Evolutionary conservation across 148 eudicot species (phyloP).

Genomic region (Gaultheria prostrata): DNA sequence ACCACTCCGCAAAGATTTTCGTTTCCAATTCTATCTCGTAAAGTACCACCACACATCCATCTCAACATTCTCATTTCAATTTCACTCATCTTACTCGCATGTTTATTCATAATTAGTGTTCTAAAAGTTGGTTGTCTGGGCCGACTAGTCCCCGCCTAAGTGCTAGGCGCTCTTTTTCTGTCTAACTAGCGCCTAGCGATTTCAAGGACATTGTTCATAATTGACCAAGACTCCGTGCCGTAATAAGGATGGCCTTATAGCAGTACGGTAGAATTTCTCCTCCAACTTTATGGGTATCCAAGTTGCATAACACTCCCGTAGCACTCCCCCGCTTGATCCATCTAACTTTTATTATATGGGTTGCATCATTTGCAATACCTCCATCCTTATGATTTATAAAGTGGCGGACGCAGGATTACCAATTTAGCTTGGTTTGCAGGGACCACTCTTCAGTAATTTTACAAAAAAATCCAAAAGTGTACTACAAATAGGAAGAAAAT

Average conservation of each 20-base stretch:
- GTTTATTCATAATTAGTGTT: not conserved
- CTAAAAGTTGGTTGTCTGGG: too few relatives aligned
- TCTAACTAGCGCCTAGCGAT: too few relatives aligned
- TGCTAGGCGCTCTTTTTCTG: too few relatives aligned
- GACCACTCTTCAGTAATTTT: too few relatives aligned
- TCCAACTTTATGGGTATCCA: not conserved
- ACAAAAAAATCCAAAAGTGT: too few relatives aligned
- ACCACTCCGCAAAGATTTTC: not conserved
- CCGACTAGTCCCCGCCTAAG: too few relatives aligned
- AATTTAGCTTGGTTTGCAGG: too few relatives aligned
- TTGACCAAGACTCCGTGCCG: not conserved
- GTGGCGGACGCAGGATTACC: too few relatives aligned
- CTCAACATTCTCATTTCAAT: not conserved
- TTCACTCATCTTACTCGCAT: not conserved
- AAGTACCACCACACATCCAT: not conserved
- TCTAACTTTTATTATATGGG: not conserved
- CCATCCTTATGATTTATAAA: too few relatives aligned
- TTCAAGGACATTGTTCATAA: too few relatives aligned
- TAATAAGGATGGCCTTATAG: not conserved
- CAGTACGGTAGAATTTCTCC: not conserved
- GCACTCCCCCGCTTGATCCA: not conserved
- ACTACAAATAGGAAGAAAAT: too few relatives aligned
- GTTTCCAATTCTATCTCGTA: not conserved
- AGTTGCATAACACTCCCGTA: not conserved
- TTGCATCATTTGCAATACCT: not conserved